phyloP scores from a whole-genome alignment of 2,329 filamentous ascomycete genomes.

The Myriosclerotinia duriaeana region DNA sequence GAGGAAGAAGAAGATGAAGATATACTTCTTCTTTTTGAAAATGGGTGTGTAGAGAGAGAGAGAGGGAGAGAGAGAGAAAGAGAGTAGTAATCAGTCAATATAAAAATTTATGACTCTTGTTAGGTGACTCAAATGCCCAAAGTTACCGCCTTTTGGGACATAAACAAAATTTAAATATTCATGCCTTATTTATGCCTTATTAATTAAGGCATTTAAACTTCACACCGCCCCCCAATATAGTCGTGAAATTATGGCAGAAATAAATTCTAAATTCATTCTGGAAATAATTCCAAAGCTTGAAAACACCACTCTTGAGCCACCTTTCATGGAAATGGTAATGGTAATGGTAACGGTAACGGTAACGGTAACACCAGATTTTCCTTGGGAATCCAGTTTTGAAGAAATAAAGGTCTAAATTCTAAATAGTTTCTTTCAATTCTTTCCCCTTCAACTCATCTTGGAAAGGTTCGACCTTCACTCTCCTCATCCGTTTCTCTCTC shows the following conservation, averaged over 20 bases:
- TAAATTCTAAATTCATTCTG: background rate
- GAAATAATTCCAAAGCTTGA: background rate
- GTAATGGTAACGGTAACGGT: background rate
- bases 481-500: background rate
- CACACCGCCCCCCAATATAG: background rate
- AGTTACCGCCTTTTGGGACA: background rate
- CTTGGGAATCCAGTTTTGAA: background rate
- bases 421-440: background rate
- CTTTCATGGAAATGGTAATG: background rate
- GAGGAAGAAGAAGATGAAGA: background rate
- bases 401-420: background rate
- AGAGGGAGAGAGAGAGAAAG: background rate
- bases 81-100: background rate
- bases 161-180: background rate
- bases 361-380: constrained; percentile 5
- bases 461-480: background rate
- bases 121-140: background rate
- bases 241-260: background rate
- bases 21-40: background rate
- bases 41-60: background rate
- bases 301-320: no score
- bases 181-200: background rate
- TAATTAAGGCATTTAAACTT: background rate
- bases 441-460: background rate
- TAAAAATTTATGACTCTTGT: background rate